Base-by-base conservation (phyloP, 2,329 filamentous ascomycete genomes). In the Fusarium liriodendri region DNA sequence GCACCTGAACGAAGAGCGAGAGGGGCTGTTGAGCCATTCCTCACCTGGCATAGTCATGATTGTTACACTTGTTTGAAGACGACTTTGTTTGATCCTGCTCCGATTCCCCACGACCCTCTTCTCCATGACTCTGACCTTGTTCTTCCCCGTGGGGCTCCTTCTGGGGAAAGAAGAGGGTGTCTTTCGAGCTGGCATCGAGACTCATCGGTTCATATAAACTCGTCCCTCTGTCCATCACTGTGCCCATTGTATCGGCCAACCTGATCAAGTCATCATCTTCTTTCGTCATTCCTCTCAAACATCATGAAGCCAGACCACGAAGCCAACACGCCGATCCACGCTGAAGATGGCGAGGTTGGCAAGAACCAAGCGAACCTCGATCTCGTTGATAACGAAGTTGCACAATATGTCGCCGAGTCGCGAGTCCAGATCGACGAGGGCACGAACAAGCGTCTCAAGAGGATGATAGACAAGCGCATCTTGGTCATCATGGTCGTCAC, bases 401-500 rank as follows among this genome's bases (percentile, higher is more conserved):
- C 60, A 32, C n/a, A 62, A 29, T 62, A 62, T 52, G 40, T 32
- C 9, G 29, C 42, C 9, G 42, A 62, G n/a, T 16, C 29, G 5
- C 33, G 33, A n/a, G 40, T 62, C 16, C 18, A 33, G n/a, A 63
- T 55, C 13, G 33, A 54, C 2, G 89, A 88, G 63, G 89, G 91
- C 66, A 90, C 89, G 80, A 85, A 82, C 52, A 84, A 91, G 25
- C 85, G 94, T 61, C 90, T 89, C 72, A 86, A 83, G 61, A 83
- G 16, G 33, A 63, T 90, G 83, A 92, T 94, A 73, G 91, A 94
- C 82, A 86, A 84, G 67, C 88, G 92, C 29, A 87, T 94, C 4
- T 83, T 95, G 54, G 82, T 87, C 4, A 85, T 94, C 79, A 94
- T 95, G 92, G 87, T 94, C 64, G 81, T 87, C 55, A 93, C 92